Conservation (phyloP, 345 rosid genomes). For the Hibiscus mutabilis region DNA sequence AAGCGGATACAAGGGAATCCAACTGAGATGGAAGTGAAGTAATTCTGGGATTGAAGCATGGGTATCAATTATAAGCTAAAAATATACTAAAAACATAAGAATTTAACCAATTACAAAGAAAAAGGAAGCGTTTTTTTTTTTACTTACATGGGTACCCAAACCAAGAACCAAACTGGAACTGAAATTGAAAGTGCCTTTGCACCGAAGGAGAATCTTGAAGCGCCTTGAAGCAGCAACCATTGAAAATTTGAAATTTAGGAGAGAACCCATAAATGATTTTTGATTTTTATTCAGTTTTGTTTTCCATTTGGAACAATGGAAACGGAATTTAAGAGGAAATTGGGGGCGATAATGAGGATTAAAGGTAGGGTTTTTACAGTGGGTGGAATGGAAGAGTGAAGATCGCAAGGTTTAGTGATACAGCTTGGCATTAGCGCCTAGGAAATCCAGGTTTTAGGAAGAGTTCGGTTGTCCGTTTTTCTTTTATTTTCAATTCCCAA, state of each 20-base stretch:
- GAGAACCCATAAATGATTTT: neutral
- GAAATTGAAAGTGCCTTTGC: constrained; percentile 1
- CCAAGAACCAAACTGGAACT: neutral
- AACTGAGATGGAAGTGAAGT: constrained; percentile 21
- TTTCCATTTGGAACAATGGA: neutral
- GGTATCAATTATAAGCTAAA: constrained; percentile 11
- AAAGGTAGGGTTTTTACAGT: too few species aligned
- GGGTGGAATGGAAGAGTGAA: too few species aligned
- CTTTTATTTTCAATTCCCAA: too few species aligned
- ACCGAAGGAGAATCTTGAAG: constrained; percentile 10
- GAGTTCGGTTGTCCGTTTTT: neutral
- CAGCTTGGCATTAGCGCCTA: neutral
- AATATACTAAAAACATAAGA: neutral
- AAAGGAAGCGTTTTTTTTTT: neutral
- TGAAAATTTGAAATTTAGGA: neutral
- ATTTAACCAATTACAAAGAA: constrained; percentile 1
- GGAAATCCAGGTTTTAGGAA: neutral
- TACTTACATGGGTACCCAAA: constrained; percentile 8
- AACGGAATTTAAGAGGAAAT: neutral
- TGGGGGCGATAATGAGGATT: neutral
- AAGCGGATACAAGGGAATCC: constrained; percentile 19
- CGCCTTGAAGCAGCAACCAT: constrained; percentile 18
- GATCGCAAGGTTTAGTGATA: neutral
- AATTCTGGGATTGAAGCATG: constrained; percentile 39
- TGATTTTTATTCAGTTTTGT: neutral